Percentiles rank a stretch among this genome's conserved stretches.
Conservation (phyloP, 345 rosid species). For the Kernera saxatilis region DNA sequence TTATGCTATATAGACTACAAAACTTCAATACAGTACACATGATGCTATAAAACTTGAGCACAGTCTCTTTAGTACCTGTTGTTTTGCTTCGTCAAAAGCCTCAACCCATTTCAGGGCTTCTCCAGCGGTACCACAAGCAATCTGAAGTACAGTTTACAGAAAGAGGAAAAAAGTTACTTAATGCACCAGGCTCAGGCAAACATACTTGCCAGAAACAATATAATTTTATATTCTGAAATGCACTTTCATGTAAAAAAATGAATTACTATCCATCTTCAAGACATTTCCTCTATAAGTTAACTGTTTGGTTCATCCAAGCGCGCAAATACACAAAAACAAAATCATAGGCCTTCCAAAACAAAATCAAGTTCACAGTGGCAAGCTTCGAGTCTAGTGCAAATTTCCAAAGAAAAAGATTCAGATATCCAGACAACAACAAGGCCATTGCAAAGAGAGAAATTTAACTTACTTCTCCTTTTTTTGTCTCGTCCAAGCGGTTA, state of each 20-base stretch:
- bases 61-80: constrained; percentile 56
- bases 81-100: constrained; percentile 94
- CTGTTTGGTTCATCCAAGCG: not conserved
- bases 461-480: constrained; percentile 85
- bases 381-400: not conserved
- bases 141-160: constrained; percentile 43
- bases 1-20: not conserved
- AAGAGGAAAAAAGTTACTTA: constrained; percentile 2
- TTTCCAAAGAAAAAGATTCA: not conserved
- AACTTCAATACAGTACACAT: not conserved
- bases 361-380: not conserved
- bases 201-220: not conserved
- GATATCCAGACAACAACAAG: not conserved
- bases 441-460: constrained; percentile 6
- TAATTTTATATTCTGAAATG: not conserved
- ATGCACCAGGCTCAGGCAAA: constrained; percentile 5
- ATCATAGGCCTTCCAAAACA: not conserved
- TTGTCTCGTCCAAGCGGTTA: constrained; percentile 71
- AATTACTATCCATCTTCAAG: not conserved
- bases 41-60: constrained; percentile 2
- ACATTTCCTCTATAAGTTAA: not conserved
- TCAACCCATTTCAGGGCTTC: constrained; percentile 88
- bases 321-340: not conserved
- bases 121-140: constrained; percentile 90
- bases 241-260: not conserved